Percentiles rank a stretch among this genome's conserved stretches.
Evolutionary conservation across 1,284 basidiomycete genomes (phyloP).

Genomic region (Mrakiaceae sp.): DNA sequence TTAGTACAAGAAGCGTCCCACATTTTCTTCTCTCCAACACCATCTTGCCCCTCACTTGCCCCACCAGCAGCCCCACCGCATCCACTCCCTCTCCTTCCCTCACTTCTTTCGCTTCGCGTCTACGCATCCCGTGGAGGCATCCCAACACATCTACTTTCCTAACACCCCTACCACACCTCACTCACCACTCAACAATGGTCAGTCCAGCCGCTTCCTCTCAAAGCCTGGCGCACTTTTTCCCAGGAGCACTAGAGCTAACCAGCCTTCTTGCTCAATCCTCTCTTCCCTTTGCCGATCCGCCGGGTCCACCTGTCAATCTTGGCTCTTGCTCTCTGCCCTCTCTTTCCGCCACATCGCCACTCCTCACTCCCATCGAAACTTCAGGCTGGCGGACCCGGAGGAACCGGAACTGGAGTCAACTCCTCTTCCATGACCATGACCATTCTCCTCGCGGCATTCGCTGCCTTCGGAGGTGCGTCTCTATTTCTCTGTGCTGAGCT

Average conservation of each 20-base stretch:
- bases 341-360: not conserved
- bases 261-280: not conserved
- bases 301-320: not conserved
- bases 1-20: not conserved
- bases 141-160: not conserved
- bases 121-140: not conserved
- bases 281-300: not conserved
- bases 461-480: not conserved
- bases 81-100: not conserved
- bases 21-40: not conserved
- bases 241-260: too few species aligned
- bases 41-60: not conserved
- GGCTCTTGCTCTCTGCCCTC: not conserved
- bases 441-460: slow-evolving; percentile 3
- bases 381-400: slow-evolving; percentile 8
- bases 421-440: not conserved
- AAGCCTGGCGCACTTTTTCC: too few species aligned
- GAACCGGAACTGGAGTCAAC: slow-evolving; percentile 4
- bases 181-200: not conserved
- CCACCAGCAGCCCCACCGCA: not conserved
- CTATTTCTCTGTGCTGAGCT: not conserved
- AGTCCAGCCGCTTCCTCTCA: too few species aligned
- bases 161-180: not conserved
- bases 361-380: not conserved
- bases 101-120: not conserved